A percentile compares a stretch with the other conserved stretches of the same genome.
Conservation (phyloP, 306 rosid species). For the Carpinus fangiana region DNA sequence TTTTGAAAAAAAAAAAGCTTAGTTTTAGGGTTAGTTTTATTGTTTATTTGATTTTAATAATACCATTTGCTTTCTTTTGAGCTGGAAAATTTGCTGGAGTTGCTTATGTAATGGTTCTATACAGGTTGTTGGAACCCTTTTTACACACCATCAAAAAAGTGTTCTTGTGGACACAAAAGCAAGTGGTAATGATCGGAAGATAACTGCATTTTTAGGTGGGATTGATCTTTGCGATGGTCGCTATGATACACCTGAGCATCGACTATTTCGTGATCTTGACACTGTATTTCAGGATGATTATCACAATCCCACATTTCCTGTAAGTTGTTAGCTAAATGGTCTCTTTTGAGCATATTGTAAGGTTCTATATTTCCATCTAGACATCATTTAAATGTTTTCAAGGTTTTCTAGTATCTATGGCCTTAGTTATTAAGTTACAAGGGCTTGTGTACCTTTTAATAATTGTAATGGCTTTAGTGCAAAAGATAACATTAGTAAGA, state of each 20-base stretch:
- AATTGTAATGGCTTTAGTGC: not conserved
- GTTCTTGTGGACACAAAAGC: conserved; percentile 90
- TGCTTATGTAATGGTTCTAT: conserved; percentile 34
- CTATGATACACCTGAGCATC: conserved; percentile 96
- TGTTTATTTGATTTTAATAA: not conserved
- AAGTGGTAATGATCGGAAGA: conserved; percentile 68
- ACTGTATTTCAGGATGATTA: conserved; percentile 66
- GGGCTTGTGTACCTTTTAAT: not conserved
- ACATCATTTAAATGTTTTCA: not conserved
- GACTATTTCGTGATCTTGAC: conserved; percentile 67
- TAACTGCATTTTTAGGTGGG: conserved; percentile 91
- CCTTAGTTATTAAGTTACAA: not conserved
- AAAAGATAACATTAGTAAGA: not conserved
- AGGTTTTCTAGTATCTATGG: not conserved
- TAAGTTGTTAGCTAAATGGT: conserved; percentile 46
- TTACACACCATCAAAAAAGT: conserved; percentile 95
- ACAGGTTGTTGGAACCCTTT: conserved; percentile 84
- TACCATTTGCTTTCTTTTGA: conserved; percentile 16
- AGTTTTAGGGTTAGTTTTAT: not conserved
- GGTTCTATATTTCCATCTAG: not conserved
- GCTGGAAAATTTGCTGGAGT: conserved; percentile 20
- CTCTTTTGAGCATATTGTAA: not conserved
- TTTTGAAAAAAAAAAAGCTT: not conserved
- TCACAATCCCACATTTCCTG: conserved; percentile 81
- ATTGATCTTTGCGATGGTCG: conserved; percentile 97